These are phyloP conservation scores for Aspergillus chevalieri DNA, from an alignment of 2,329 filamentous ascomycete genomes.

Conservation along the genomic window DNA sequence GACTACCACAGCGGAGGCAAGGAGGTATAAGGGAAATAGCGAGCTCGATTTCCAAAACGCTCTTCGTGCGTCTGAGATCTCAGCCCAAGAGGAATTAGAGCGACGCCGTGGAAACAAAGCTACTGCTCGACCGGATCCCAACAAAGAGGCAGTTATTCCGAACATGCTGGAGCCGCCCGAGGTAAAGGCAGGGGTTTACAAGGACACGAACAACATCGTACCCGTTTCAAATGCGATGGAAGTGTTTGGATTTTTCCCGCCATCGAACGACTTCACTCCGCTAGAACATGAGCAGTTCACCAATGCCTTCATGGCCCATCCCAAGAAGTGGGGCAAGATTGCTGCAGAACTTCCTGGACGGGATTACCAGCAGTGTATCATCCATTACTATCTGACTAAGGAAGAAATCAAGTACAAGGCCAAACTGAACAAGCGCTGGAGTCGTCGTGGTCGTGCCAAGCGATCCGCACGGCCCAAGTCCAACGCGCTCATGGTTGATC, in stretches of 20 bases:
- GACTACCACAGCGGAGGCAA: conserved; percentile 30
- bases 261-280: conserved; percentile 42
- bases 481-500: conserved; percentile 44
- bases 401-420: conserved; percentile 46
- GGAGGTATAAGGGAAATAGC: conserved; percentile 44
- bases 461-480: conserved; percentile 39
- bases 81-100: conserved; percentile 43
- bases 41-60: conserved; percentile 46
- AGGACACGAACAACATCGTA: conserved; percentile 43
- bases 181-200: conserved; percentile 34
- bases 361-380: conserved; percentile 44
- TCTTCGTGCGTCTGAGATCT: conserved; percentile 43
- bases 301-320: conserved; percentile 42
- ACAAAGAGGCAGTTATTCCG: conserved; percentile 43
- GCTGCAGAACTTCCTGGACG: conserved; percentile 42
- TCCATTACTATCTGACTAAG: conserved; percentile 48
- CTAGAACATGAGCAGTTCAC: conserved; percentile 44
- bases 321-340: conserved; percentile 49
- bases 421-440: conserved; percentile 42
- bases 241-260: conserved; percentile 41
- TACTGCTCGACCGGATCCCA: conserved; percentile 39
- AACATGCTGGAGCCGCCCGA: conserved; percentile 42
- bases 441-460: conserved; percentile 35
- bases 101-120: conserved; percentile 38
- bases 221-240: conserved; percentile 33